Base-by-base conservation (phyloP, 108 stramenopile genomes). In the Nitzschia palea region DNA sequence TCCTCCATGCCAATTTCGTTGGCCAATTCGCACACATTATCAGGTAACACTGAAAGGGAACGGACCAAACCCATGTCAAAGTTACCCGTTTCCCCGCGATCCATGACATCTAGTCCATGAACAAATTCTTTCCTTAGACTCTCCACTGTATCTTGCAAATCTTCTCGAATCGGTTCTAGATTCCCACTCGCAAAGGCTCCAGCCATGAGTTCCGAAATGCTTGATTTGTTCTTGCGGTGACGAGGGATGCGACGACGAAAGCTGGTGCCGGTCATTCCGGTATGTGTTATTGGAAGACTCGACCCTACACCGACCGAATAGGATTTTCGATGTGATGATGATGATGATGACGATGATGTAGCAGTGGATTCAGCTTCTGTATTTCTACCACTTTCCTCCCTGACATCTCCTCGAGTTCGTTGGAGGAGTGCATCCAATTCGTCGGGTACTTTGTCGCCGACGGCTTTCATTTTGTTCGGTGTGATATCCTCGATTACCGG, bases 31-130 rank as follows among this genome's bases (percentile, higher is more conserved):
- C 32, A 12, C 18, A 78, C 67, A 53, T 72, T 48, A 10, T 79
- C 78, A 12, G 71, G 78, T 8, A 79, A 25, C n/a, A 79, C 50
- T 5, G 70, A 71, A 4, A 79, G 43, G 29, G 62, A 64, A 26
- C 71, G 32, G 4, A 65, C 73, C 61, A 79, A 28, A 22, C 18
- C 48, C 67, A 68, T 73, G 33, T 73, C 78, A 35, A 73, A 52
- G 37, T 74, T 73, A 14, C 30, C 51, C 3, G 35, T 53, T 48
- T 67, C 37, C 25, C 66, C 71, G 5, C 55, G 47, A 34, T 79
- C 68, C 32, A 62, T 47, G 37, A 65, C 60, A 34, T 55, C 43
- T 3, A 72, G 31, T 25, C 61, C 61, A 6, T 57, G 55, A 6
- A 54, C 44, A 55, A 63, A 72, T 26, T 44, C 50, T 10, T 44